Percentiles rank a stretch among this genome's conserved stretches.
Conservation (phyloP, 176 grass and related monocot species). For the Zoysia pacifica region DNA sequence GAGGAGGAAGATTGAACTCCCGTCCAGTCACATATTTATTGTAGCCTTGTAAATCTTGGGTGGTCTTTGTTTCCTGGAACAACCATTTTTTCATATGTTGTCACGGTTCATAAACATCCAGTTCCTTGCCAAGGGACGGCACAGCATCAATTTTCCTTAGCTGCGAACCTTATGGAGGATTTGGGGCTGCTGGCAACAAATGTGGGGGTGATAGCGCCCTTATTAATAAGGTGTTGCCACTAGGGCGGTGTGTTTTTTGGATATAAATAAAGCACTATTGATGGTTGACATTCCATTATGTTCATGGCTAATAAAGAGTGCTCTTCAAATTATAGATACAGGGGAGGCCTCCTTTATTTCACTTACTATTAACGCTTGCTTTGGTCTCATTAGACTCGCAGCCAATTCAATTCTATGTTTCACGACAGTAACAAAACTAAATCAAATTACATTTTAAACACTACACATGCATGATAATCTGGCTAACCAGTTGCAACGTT, state of each 20-base stretch:
- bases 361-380: background rate
- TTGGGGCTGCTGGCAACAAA: conserved; percentile 31
- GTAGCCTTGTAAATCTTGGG: conserved; percentile 42
- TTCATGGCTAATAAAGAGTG: conserved; percentile 29
- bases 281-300: conserved; percentile 31
- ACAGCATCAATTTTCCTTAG: conserved; percentile 40
- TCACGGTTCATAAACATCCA: conserved; percentile 43
- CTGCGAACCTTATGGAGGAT: conserved; percentile 34
- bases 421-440: background rate
- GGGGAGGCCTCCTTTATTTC: background rate
- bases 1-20: conserved; percentile 75
- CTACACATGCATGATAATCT: background rate
- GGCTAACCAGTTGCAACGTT: background rate
- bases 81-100: conserved; percentile 51
- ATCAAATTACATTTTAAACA: background rate
- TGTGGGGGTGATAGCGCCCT: conserved; percentile 39
- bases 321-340: background rate
- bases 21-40: conserved; percentile 26
- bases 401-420: background rate
- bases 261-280: conserved; percentile 65
- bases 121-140: conserved; percentile 23
- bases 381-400: background rate
- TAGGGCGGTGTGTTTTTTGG: conserved; percentile 39
- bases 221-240: conserved; percentile 49
- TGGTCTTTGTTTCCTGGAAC: conserved; percentile 39